phyloP scores from a whole-genome alignment of 352 stramenopile genomes.

The Globisporangium takayamanum region DNA sequence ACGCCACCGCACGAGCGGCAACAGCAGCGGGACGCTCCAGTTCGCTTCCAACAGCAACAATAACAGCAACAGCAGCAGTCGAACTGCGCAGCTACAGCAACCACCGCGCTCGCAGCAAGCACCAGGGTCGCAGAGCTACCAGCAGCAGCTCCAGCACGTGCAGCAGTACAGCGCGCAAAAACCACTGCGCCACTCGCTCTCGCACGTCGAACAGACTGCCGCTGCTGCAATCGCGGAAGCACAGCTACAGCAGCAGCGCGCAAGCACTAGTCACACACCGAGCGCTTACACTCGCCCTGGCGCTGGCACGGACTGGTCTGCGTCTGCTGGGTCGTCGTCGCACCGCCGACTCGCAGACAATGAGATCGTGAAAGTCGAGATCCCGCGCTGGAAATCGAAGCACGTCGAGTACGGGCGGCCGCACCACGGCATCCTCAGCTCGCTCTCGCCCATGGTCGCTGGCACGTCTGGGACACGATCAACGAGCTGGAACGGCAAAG shows the following conservation, averaged over 20 bases:
- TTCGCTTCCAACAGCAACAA: background rate
- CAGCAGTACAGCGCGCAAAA: slow-evolving; percentile 18
- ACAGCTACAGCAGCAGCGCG: slow-evolving; percentile 2
- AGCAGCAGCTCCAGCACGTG: slow-evolving; percentile 22
- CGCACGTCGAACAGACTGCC: slow-evolving; percentile 27
- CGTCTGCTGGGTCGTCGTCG: slow-evolving; percentile 9
- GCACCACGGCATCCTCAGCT: slow-evolving; percentile 23
- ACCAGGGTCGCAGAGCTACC: slow-evolving; percentile 15
- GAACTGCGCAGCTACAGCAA: slow-evolving; percentile 5
- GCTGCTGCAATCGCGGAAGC: background rate
- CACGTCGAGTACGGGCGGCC: slow-evolving; percentile 30
- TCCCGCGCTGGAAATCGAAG: slow-evolving; percentile 59
- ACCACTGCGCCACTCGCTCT: slow-evolving; percentile 43
- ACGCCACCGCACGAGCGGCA: slow-evolving; percentile 10
- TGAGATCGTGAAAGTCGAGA: slow-evolving; percentile 70
- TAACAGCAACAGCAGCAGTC: slow-evolving; percentile 4
- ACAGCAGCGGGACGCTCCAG: slow-evolving; percentile 8
- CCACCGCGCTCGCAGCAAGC: slow-evolving; percentile 3
- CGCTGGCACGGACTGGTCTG: slow-evolving; percentile 3
- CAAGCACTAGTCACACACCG: background rate
- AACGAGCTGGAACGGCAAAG: slow-evolving; percentile 52
- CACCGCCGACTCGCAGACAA: slow-evolving; percentile 18
- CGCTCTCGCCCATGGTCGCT: slow-evolving; percentile 21
- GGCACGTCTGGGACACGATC: slow-evolving; percentile 18
- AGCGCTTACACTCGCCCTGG: slow-evolving; percentile 3